phyloP scores from a whole-genome alignment of 192 early-diverging fungal genomes.

The Umbelopsis ramanniana region DNA sequence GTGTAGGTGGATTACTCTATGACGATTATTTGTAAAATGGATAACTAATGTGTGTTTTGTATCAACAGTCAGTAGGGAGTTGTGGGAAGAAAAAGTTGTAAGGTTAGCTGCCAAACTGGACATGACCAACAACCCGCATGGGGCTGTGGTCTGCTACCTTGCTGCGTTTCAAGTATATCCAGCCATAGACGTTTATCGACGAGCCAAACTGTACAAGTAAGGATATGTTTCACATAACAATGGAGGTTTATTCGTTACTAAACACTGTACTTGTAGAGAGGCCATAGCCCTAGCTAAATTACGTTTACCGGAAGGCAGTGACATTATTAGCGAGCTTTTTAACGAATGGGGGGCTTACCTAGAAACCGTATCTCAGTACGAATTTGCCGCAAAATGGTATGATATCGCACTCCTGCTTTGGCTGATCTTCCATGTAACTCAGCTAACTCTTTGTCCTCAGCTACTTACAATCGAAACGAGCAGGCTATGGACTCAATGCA shows the following conservation, averaged over 20 bases:
- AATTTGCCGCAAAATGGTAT: conserved; percentile 26
- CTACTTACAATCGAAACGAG: conserved; percentile 14
- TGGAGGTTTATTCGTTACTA: background rate
- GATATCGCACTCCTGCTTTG: background rate
- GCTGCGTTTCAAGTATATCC: conserved; percentile 42
- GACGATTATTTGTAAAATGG: background rate
- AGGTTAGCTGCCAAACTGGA: conserved; percentile 42
- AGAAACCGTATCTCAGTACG: background rate
- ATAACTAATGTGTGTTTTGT: background rate
- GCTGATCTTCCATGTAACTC: background rate
- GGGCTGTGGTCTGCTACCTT: conserved; percentile 44
- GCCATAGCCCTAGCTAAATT: conserved; percentile 36
- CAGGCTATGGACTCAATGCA: conserved; percentile 1
- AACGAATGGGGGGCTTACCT: conserved; percentile 26
- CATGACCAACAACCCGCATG: conserved; percentile 40
- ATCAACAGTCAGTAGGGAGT: conserved; percentile 40
- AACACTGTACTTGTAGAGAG: conserved; percentile 15
- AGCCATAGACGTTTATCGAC: conserved; percentile 46
- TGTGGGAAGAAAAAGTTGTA: conserved; percentile 44
- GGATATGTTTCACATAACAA: background rate
- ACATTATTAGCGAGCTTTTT: conserved; percentile 29
- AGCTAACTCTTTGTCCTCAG: conserved; percentile 3
- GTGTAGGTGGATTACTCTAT: conserved; percentile 29
- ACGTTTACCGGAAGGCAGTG: conserved; percentile 25
- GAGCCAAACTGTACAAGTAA: conserved; percentile 42